phyloP scores from a whole-genome alignment of 805 yeast genomes.

The Yamadazyma scolyti region DNA sequence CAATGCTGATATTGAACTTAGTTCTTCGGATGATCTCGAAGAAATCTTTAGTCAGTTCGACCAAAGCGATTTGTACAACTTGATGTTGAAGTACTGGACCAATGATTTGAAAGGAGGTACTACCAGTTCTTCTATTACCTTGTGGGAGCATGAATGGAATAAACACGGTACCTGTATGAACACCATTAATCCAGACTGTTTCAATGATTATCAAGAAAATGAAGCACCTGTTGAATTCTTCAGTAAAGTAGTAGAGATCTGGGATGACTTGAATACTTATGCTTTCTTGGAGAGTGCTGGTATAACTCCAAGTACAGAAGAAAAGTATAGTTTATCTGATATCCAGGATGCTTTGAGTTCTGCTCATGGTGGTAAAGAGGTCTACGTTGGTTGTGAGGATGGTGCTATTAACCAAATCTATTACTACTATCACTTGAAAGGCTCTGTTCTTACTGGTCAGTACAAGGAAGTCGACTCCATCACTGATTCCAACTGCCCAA shows the following conservation, averaged over 20 bases:
- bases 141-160: slow-evolving; percentile 92
- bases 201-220: slow-evolving; percentile 28
- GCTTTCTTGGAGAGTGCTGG: slow-evolving; percentile 64
- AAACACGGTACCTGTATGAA: slow-evolving; percentile 93
- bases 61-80: slow-evolving; percentile 50
- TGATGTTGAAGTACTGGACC: slow-evolving; percentile 63
- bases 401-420: slow-evolving; percentile 58
- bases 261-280: slow-evolving; percentile 48
- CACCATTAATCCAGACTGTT: slow-evolving; percentile 73
- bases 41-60: slow-evolving; percentile 30
- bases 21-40: slow-evolving; percentile 26
- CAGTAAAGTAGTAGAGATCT: slow-evolving; percentile 24
- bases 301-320: slow-evolving; percentile 58
- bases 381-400: slow-evolving; percentile 54
- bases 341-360: slow-evolving; percentile 50
- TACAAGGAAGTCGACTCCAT: slow-evolving; percentile 59
- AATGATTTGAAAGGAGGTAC: slow-evolving; percentile 33
- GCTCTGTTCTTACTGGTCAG: slow-evolving; percentile 65
- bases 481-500: slow-evolving; percentile 62
- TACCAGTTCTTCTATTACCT: slow-evolving; percentile 58
- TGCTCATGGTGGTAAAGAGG: slow-evolving; percentile 50
- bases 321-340: slow-evolving; percentile 55
- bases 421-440: slow-evolving; percentile 77
- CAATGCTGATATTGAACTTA: slow-evolving; percentile 54
- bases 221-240: slow-evolving; percentile 27